Evolutionary conservation across 139 green algal species (phyloP), one percentile per base, ranked within the genome.

Genomic region (Chlamydomonas sphaeroides): DNA sequence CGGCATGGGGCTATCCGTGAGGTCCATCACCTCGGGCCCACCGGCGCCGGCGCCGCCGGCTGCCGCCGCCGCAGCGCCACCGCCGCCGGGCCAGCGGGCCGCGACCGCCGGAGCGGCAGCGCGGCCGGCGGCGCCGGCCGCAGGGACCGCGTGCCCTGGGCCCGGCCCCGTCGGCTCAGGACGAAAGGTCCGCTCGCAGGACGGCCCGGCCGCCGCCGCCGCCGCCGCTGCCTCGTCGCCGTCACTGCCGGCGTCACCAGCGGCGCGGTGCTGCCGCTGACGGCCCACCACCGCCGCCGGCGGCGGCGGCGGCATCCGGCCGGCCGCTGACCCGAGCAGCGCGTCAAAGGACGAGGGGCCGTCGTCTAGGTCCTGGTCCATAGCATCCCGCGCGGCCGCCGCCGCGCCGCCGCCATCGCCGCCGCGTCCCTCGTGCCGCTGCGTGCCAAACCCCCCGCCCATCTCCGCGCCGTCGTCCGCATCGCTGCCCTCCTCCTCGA

Each of bases 1-100:
- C 61, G 32, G 7, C 42, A 21, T 51, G 8, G 71, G 71, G 33
- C 71, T 79, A 35, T 79, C 71, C 71, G 71, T 79, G 23, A 79
- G 36, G 38, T 79, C 71, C 51, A 79, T 14, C 21, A 79, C 51
- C 56, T 79, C 71, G 7, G 45, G 45, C 45, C 56, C 56, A n/a
- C 25, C 56, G 25, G 56, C 25, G 56, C 23, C 56, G 23, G 32
- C 45, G 48, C 48, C 3, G 28, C 21, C 1, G 69, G 61, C 18
- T 17, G 61, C n/a, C 10, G n/a, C n/a, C n/a, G 51, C 49, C 7
- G 35, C 71, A 38, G 51, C 36, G 5, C 51, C 21, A 17, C 51
- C 53, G 33, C 6, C 33, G 15, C 21, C n/a, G 17, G 70, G 30
- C 5, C 65, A 20, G 65, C 10, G 10, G 65, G 36, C 21, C 35